A percentile compares a stretch with the other conserved stretches of the same genome.
Evolutionary conservation across 495 filamentous ascomycete genomes (phyloP).

Genomic region (Hyaloscypha finlandica): DNA sequence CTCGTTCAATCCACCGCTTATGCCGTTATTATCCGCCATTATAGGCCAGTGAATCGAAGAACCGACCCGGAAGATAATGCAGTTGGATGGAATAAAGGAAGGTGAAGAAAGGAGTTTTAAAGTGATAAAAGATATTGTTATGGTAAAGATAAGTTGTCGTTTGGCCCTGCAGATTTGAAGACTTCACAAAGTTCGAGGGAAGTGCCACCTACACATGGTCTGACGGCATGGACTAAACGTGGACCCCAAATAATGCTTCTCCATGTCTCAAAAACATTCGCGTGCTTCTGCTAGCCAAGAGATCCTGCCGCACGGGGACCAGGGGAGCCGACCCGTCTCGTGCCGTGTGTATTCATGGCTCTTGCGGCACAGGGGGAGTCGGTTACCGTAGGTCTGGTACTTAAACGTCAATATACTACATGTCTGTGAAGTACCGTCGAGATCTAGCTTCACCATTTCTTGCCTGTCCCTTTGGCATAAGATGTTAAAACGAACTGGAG

Average conservation of each 20-base stretch:
- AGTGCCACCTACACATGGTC: neutral
- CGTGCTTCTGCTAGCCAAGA: neutral
- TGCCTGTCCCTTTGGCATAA: neutral
- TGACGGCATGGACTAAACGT: neutral
- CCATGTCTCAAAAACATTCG: neutral
- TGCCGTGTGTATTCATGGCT: neutral
- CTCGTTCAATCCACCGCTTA: slow-evolving; percentile 8
- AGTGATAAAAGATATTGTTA: neutral
- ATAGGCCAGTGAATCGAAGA: neutral
- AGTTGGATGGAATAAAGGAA: neutral
- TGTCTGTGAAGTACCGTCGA: neutral
- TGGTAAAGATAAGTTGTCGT: neutral
- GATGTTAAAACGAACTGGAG: neutral
- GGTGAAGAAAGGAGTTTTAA: neutral
- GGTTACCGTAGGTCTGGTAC: neutral
- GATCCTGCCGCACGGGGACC: neutral
- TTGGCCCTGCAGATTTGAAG: neutral
- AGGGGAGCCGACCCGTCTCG: neutral
- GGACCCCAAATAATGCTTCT: neutral
- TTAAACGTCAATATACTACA: neutral
- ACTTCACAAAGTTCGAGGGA: neutral
- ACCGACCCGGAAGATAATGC: neutral
- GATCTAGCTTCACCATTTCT: neutral
- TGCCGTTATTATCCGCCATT: slow-evolving; percentile 12
- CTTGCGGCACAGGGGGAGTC: neutral